A percentile compares a stretch with the other conserved stretches of the same genome.
These are phyloP conservation scores for Ustilago hordei DNA, from an alignment of 1,284 basidiomycete genomes.

Conservation along the genomic window DNA sequence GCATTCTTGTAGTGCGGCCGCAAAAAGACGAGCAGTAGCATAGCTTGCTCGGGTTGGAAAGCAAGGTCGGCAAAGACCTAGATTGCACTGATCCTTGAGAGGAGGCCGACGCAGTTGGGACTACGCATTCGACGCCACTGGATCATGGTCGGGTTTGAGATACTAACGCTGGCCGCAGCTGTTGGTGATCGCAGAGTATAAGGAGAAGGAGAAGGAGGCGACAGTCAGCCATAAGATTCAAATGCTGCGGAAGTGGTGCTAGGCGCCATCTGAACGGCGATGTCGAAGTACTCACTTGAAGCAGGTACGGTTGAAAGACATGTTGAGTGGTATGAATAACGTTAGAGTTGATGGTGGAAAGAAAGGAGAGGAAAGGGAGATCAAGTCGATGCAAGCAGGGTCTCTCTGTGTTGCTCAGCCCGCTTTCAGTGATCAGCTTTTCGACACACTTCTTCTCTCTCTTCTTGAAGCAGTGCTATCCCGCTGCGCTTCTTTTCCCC, in stretches of 20 bases:
- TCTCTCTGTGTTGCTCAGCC: slow-evolving; percentile 10
- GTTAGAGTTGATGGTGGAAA: slow-evolving; percentile 13
- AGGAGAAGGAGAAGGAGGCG: not conserved
- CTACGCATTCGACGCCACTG: not conserved
- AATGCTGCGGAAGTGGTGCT: not conserved
- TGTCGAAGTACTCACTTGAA: slow-evolving; percentile 45
- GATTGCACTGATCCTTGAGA: not conserved
- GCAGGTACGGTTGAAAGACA: slow-evolving; percentile 58
- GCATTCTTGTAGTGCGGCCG: not conserved
- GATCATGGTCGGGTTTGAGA: slow-evolving; percentile 13
- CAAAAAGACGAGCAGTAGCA: not conserved
- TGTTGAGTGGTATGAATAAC: slow-evolving; percentile 12
- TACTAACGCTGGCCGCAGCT: slow-evolving; percentile 62
- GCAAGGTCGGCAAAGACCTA: not conserved
- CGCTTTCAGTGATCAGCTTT: not conserved
- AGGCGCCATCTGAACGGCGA: not conserved
- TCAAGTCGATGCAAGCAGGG: slow-evolving; percentile 24
- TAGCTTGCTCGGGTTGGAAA: not conserved
- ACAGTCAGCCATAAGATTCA: slow-evolving; percentile 5
- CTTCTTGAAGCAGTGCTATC: not conserved
- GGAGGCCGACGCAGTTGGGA: not conserved
- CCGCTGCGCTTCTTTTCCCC: not conserved
- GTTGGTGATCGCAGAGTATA: slow-evolving; percentile 11
- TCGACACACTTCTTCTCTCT: not conserved
- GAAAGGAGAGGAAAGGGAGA: not conserved